Conservation (phyloP, 2,329 filamentous ascomycete genomes). For the Alternaria panax region DNA sequence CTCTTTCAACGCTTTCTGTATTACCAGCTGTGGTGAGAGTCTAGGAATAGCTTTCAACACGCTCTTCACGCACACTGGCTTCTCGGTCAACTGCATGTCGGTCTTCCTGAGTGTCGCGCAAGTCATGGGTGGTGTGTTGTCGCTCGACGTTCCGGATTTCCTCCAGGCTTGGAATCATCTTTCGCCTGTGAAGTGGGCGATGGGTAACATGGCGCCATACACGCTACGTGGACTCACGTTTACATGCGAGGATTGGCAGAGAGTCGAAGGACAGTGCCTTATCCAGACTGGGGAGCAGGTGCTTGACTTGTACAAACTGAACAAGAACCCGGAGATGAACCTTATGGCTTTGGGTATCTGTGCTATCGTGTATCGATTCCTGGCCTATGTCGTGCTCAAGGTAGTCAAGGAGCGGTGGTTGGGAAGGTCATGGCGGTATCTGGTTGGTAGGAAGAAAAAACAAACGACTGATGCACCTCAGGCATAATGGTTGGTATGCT, state of each 20-base stretch:
- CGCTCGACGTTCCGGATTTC: constrained; percentile 13
- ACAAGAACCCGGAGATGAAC: constrained; percentile 68
- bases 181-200: constrained; percentile 73
- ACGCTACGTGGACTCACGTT: constrained; percentile 68
- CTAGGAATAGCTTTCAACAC: constrained; percentile 84
- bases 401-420: constrained; percentile 62
- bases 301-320: constrained; percentile 70
- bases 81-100: constrained; percentile 76
- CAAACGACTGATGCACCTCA: background rate
- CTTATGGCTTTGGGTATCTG: constrained; percentile 69
- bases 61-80: constrained; percentile 75
- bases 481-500: background rate
- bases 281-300: constrained; percentile 73
- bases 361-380: constrained; percentile 69
- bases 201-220: constrained; percentile 72
- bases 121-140: constrained; percentile 61
- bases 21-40: constrained; percentile 77
- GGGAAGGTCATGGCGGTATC: constrained; percentile 38
- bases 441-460: constrained; percentile 27
- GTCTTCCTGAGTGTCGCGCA: constrained; percentile 74
- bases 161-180: constrained; percentile 70
- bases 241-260: constrained; percentile 68
- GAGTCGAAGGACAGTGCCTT: constrained; percentile 67
- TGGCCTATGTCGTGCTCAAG: constrained; percentile 68
- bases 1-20: constrained; percentile 73